Conservation (phyloP, 2,329 filamentous ascomycete genomes). For the Rutstroemia sp. region DNA sequence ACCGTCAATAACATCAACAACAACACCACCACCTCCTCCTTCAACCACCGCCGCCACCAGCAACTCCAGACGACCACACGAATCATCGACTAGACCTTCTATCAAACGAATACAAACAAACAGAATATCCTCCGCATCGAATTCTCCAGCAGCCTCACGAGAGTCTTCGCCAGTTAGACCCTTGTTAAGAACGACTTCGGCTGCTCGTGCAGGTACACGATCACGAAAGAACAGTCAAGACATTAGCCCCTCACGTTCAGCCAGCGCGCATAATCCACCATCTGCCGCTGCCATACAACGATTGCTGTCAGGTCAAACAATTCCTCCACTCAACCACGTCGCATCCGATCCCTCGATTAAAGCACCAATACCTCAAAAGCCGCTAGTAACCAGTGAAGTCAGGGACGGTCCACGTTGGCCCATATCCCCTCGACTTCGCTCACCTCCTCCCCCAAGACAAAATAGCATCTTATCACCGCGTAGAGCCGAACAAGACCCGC, state of each 20-base stretch:
- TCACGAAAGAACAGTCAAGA: conserved; percentile 64
- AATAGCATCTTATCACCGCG: conserved; percentile 38
- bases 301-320: conserved; percentile 56
- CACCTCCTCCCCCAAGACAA: conserved; percentile 58
- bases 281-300: conserved; percentile 58
- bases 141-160: conserved; percentile 40
- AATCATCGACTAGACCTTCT: conserved; percentile 20
- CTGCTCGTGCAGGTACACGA: conserved; percentile 28
- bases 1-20: background rate
- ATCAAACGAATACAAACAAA: conserved; percentile 23
- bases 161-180: conserved; percentile 38
- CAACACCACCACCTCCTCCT: background rate
- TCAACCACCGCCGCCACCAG: too few relatives aligned
- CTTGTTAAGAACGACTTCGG: conserved; percentile 18
- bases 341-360: conserved; percentile 54
- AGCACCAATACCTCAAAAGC: conserved; percentile 58
- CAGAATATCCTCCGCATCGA: conserved; percentile 32
- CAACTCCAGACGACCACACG: conserved; percentile 13
- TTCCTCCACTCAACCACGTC: conserved; percentile 56
- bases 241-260: conserved; percentile 51
- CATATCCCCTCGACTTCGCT: conserved; percentile 67
- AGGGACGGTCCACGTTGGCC: conserved; percentile 63
- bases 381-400: conserved; percentile 40
- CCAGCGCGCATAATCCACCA: conserved; percentile 44
- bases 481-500: conserved; percentile 43